Conservation (phyloP, 2,329 filamentous ascomycete species). For the Fusarium hostae region DNA sequence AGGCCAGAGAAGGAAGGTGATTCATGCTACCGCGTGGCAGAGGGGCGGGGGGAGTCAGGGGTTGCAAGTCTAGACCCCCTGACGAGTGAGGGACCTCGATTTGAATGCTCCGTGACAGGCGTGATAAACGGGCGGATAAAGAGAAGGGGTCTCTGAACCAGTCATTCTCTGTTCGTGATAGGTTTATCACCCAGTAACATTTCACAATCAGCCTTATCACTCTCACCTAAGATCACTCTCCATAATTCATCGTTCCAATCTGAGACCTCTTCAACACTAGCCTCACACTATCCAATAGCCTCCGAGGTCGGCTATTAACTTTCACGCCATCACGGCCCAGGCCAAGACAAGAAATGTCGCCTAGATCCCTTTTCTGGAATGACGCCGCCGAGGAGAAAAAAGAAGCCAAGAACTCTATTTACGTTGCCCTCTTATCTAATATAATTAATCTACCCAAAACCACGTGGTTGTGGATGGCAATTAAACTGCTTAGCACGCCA, state of each 20-base stretch:
- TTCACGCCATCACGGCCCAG: constrained; percentile 8
- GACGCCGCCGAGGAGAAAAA: not conserved
- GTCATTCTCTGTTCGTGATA: constrained; percentile 8
- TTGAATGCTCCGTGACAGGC: not conserved
- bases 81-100: not conserved
- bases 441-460: not conserved
- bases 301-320: constrained; percentile 7
- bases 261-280: not conserved
- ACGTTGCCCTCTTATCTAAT: not conserved
- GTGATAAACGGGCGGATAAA: not conserved
- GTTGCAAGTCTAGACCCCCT: constrained; percentile 13
- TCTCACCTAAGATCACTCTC: not conserved
- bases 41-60: not conserved
- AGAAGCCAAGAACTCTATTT: constrained; percentile 5
- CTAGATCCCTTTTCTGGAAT: constrained; percentile 21
- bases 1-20: constrained; percentile 21
- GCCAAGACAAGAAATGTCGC: not conserved
- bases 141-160: not conserved
- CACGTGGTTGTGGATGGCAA: constrained; percentile 3
- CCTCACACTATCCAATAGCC: not conserved
- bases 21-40: constrained; percentile 18
- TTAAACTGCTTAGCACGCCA: constrained; percentile 16
- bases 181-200: not conserved
- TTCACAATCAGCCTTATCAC: not conserved
- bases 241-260: not conserved